Evolutionary conservation across 2,329 filamentous ascomycete genomes (phyloP), one percentile per base, ranked within the genome.

Genomic region (Epichloe brachyelytri): DNA sequence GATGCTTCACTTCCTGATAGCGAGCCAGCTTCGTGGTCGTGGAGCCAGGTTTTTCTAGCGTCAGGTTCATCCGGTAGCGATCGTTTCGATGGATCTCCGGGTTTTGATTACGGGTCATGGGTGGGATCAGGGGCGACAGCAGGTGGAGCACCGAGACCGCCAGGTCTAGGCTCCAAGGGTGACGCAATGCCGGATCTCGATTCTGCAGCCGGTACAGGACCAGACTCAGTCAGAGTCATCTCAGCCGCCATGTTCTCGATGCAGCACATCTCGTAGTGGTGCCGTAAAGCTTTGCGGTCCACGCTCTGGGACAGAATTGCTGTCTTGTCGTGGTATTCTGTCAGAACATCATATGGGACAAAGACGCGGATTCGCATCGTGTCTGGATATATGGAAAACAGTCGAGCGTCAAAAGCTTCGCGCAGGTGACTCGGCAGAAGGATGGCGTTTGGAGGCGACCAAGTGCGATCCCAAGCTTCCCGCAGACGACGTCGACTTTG

Each of bases 311-410:
- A 43, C 5, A 58, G 2, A 1, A 30, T 19, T 14, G 58, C 58
- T 20, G 22, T 20, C 1, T 26, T 6, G 14, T 53, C 54, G 45
- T 60, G 49, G 40, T 50, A 57, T 2, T 52, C 41, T 2, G 37
- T 43, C 2, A 58, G 22, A 19, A 51, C 43, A 34, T 60, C 43
- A 37, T 53, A 60, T 10, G 51, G 52, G 6, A 59, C 52, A 37
- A 59, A 60, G 11, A 50, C 57, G 7, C 57, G 57, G 2, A 61
- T 53, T 5, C 39, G 52, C 1, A 51, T 14, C 0, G 59, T 59
- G 2, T 54, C 43, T 0, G 58, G 60, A 44, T 62, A 54, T 5
- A 62, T 60, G 1, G 60, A 60, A 15, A 61, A 54, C 0, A 59
- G 50, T 0, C 60, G 51, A 0, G 53, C 51, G 33, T 60, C 56